A percentile compares a stretch with the other conserved stretches of the same genome.
Evolutionary conservation across 306 rosid species (phyloP).

Genomic region (Cicer cuneatum): DNA sequence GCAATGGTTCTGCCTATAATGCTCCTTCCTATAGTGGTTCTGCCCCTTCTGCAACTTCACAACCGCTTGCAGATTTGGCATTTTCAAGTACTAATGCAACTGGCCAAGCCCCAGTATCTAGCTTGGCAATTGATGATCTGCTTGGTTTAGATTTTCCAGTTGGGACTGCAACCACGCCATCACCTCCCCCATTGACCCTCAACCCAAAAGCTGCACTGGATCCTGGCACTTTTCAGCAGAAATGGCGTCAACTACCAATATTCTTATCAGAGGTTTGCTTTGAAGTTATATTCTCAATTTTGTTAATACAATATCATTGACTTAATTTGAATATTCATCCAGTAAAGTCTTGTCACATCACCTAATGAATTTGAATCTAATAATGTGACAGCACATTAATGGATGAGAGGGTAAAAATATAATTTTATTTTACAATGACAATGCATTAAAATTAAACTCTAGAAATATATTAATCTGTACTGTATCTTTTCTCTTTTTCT

Average conservation of each 20-base stretch:
- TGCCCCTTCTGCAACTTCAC: conserved; percentile 63
- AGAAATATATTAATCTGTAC: conserved; percentile 1
- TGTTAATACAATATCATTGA: conserved; percentile 28
- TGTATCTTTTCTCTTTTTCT: not conserved
- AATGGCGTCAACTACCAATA: conserved; percentile 96
- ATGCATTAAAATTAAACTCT: not conserved
- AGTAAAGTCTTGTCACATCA: not conserved
- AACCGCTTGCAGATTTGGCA: conserved; percentile 60
- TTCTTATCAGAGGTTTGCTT: conserved; percentile 78
- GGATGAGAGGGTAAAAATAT: not conserved
- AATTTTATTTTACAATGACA: not conserved
- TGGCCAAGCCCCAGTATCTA: conserved; percentile 60
- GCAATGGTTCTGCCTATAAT: conserved; percentile 74
- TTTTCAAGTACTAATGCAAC: conserved; percentile 51
- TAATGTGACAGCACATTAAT: not conserved
- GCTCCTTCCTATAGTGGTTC: conserved; percentile 81
- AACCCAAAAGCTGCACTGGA: conserved; percentile 84
- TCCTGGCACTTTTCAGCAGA: conserved; percentile 93
- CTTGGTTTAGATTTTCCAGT: conserved; percentile 73
- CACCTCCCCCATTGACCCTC: conserved; percentile 80
- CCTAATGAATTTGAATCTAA: conserved; percentile 17
- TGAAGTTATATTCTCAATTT: conserved; percentile 40
- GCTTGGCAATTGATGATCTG: conserved; percentile 86
- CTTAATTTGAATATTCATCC: conserved; percentile 4
- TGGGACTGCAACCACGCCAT: conserved; percentile 61